These are phyloP conservation scores for Bretziella fagacearum DNA, from an alignment of 2,329 filamentous ascomycete species.

Conservation along the genomic window DNA sequence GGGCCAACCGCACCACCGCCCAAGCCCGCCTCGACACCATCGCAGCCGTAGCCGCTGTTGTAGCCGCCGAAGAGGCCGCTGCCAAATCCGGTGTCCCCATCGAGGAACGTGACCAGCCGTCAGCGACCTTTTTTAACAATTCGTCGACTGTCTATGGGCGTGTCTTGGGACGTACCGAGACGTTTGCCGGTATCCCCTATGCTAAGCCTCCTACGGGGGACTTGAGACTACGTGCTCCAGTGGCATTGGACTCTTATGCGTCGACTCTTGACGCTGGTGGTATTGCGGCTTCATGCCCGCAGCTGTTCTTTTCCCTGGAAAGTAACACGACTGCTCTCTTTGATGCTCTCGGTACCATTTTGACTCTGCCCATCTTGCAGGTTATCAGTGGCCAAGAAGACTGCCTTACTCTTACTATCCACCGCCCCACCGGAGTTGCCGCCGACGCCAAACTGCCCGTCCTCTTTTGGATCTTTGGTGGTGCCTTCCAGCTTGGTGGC, in stretches of 20 bases:
- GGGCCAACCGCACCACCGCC: not conserved
- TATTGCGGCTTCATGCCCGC: slow-evolving; percentile 36
- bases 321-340: slow-evolving; percentile 20
- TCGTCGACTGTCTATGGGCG: slow-evolving; percentile 17
- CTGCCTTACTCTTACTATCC: slow-evolving; percentile 33
- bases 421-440: slow-evolving; percentile 28
- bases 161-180: slow-evolving; percentile 28
- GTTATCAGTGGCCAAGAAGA: slow-evolving; percentile 30
- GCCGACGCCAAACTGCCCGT: slow-evolving; percentile 33
- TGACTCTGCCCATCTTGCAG: slow-evolving; percentile 30
- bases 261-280: slow-evolving; percentile 36
- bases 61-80: slow-evolving; percentile 3
- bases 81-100: slow-evolving; percentile 9
- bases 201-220: slow-evolving; percentile 40
- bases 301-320: slow-evolving; percentile 34
- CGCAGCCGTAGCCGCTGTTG: not conserved
- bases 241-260: slow-evolving; percentile 30
- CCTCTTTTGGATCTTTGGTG: slow-evolving; percentile 41
- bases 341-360: slow-evolving; percentile 24
- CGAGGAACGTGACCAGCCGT: slow-evolving; percentile 1
- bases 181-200: slow-evolving; percentile 47
- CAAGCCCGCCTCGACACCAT: slow-evolving; percentile 3
- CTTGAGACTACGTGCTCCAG: slow-evolving; percentile 43
- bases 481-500: slow-evolving; percentile 27
- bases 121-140: not conserved